Evolutionary conservation across 306 rosid genomes (phyloP), one percentile per base, ranked within the genome.

Genomic region (Dalbergia cultrata): DNA sequence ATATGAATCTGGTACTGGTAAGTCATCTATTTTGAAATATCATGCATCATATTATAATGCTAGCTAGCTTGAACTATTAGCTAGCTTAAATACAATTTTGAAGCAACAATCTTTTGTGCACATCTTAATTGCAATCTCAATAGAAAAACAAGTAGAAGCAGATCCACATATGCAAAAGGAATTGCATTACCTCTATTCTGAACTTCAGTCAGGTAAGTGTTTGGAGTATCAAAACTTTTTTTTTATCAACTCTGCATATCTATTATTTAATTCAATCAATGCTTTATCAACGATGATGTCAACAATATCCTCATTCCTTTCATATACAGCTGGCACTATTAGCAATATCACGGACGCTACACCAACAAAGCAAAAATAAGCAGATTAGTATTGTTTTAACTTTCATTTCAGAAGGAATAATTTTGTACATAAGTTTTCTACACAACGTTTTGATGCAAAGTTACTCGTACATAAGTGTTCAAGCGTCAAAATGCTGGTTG

Each of bases 291-390:
- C 85, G 33, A 83, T 17, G 61, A 81, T 80, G 82, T 89, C 93
- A 76, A 89, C 67, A 72, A 53, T 53, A 70, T 85, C 92, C 69
- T 85, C 92, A 18, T 79, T 47, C 69, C 64, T 86, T 81, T 91
- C 97, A 56, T 89, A 89, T 45, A 83, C 65, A 6, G 78, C 76
- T 10, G 93, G 97, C 57, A 89, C 74, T 49, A 43, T 81, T 88
- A 90, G 74, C 70, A 81, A 59, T 49, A 85, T 58, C 59, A 85
- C 66, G 13, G 78, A 70, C 59, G 43, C 93, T 91, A 64, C 83
- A 75, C 61, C 82, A 87, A 70, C 75, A 81, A 7, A 86, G 62
- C 75, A 82, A 56, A n/a, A 59, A 73, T 54, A 65, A 64, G 22
- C 19, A 61, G 2, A 54, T 82, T 50, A 84, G 71, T 18, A 37